phyloP scores from a whole-genome alignment of 345 rosid genomes.

The Isatis tinctoria region DNA sequence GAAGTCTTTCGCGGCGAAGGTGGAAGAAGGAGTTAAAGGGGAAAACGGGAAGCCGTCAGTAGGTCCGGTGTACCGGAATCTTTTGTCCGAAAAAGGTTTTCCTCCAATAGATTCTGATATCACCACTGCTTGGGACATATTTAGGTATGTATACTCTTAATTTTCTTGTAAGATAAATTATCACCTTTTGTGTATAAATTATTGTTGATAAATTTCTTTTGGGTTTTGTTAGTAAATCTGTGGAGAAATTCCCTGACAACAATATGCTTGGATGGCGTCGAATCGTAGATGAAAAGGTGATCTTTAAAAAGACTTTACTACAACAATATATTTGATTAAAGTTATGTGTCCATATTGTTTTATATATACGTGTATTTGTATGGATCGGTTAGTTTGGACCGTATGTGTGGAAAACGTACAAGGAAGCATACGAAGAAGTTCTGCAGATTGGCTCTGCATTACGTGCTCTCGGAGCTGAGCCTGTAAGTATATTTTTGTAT shows the following conservation, averaged over 20 bases:
- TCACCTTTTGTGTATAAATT: neutral
- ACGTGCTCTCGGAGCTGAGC: slow-evolving; percentile 72
- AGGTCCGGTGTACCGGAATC: slow-evolving; percentile 83
- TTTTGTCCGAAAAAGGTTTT: slow-evolving; percentile 53
- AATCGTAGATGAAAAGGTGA: slow-evolving; percentile 67
- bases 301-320: neutral
- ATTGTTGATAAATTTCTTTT: neutral
- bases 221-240: slow-evolving; percentile 49
- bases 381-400: slow-evolving; percentile 57
- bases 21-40: slow-evolving; percentile 77
- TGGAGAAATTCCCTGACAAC: slow-evolving; percentile 51
- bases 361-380: neutral
- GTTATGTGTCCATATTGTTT: neutral
- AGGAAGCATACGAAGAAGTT: slow-evolving; percentile 75
- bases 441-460: slow-evolving; percentile 77
- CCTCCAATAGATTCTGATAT: slow-evolving; percentile 54
- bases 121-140: slow-evolving; percentile 76
- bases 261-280: slow-evolving; percentile 94
- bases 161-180: neutral
- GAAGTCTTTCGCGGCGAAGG: slow-evolving; percentile 68
- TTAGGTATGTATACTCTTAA: slow-evolving; percentile 42
- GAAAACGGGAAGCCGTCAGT: slow-evolving; percentile 68
- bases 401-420: slow-evolving; percentile 84
- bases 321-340: neutral
- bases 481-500: slow-evolving; percentile 44